Percentiles rank a stretch among this genome's conserved stretches.
Conservation (phyloP, 1,284 basidiomycete genomes). For the Sutorius eximius region DNA sequence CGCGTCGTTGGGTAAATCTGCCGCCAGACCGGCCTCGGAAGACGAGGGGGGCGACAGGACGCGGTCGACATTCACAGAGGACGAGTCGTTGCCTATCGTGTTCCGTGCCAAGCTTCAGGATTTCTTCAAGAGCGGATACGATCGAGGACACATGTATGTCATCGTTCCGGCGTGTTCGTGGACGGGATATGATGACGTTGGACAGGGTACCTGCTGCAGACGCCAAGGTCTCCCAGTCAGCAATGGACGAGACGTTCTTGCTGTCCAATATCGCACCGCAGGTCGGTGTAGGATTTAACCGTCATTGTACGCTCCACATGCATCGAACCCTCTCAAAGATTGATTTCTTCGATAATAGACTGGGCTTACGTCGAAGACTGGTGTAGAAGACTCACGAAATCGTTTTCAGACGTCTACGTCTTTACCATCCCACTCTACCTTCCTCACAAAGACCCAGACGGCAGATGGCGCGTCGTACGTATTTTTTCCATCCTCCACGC, state of each 20-base stretch:
- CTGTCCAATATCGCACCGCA: slow-evolving; percentile 97
- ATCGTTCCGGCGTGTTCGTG: background rate
- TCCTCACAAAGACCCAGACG: slow-evolving; percentile 80
- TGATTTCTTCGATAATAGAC: slow-evolving; percentile 47
- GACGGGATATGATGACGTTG: background rate
- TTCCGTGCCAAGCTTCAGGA: slow-evolving; percentile 89
- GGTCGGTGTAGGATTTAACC: slow-evolving; percentile 96
- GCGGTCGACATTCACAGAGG: slow-evolving; percentile 87
- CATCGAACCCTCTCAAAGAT: no score
- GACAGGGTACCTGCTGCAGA: slow-evolving; percentile 95
- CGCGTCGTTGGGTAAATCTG: slow-evolving; percentile 63
- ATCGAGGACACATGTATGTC: slow-evolving; percentile 92
- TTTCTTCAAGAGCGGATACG: slow-evolving; percentile 94
- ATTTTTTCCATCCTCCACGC: background rate
- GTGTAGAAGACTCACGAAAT: slow-evolving; percentile 84
- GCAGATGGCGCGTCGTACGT: slow-evolving; percentile 92
- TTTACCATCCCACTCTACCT: slow-evolving; percentile 99
- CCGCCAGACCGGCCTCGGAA: slow-evolving; percentile 31
- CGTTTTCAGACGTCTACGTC: slow-evolving; percentile 92
- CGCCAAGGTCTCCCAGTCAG: slow-evolving; percentile 86
- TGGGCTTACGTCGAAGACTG: slow-evolving; percentile 98
- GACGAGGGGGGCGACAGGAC: slow-evolving; percentile 61
- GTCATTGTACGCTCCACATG: slow-evolving; percentile 77
- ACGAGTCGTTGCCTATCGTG: slow-evolving; percentile 69
- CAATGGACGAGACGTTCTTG: slow-evolving; percentile 97